Percentiles rank a stretch among this genome's conserved stretches.
These are phyloP conservation scores for Annulohypoxylon maeteangense DNA, from an alignment of 495 filamentous ascomycete species.

Conservation along the genomic window DNA sequence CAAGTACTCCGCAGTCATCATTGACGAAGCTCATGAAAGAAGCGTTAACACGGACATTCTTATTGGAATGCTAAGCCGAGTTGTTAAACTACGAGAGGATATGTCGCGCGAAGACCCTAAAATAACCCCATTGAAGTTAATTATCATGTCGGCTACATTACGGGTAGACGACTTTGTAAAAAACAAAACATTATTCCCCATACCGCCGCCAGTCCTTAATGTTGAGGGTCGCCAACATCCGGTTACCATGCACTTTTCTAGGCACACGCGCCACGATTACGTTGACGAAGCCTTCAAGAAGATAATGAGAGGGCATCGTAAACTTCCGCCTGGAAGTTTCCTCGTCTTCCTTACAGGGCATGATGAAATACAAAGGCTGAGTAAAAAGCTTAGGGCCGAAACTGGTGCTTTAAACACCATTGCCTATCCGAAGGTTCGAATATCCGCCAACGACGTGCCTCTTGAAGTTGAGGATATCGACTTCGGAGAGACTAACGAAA, in stretches of 20 bases:
- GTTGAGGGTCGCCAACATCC: conserved; percentile 94
- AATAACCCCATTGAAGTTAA: conserved; percentile 84
- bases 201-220: conserved; percentile 84
- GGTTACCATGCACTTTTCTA: conserved; percentile 89
- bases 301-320: conserved; percentile 86
- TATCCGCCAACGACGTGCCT: conserved; percentile 80
- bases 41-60: conserved; percentile 98
- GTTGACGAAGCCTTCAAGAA: conserved; percentile 89
- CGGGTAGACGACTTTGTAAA: conserved; percentile 89
- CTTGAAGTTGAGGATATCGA: conserved; percentile 90
- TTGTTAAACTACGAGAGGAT: conserved; percentile 74
- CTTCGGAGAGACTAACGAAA: conserved; percentile 68
- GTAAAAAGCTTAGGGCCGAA: conserved; percentile 77
- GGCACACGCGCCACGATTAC: conserved; percentile 86
- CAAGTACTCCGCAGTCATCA: conserved; percentile 94
- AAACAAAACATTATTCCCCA: conserved; percentile 81
- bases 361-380: conserved; percentile 83
- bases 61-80: conserved; percentile 93
- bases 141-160: conserved; percentile 98
- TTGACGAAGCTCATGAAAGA: conserved; percentile 98
- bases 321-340: conserved; percentile 90
- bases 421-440: conserved; percentile 71
- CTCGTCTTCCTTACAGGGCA: conserved; percentile 97
- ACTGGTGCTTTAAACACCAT: conserved; percentile 67
- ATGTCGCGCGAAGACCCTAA: conserved; percentile 59